phyloP scores from a whole-genome alignment of 2,329 filamentous ascomycete genomes.

The Drechslerella dactyloides region DNA sequence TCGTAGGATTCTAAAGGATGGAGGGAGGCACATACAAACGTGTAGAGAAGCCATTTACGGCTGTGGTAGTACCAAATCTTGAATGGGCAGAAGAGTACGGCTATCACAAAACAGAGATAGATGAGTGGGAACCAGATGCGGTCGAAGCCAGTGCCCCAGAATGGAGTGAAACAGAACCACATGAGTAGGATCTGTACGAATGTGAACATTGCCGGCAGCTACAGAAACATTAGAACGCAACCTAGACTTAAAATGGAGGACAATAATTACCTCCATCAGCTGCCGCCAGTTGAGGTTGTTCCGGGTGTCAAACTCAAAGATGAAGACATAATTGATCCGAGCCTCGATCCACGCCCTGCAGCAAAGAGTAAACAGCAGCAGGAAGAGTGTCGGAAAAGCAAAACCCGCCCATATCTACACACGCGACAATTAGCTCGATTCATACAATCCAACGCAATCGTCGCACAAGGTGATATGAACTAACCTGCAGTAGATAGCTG shows the following conservation, averaged over 20 bases:
- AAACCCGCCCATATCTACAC: slow-evolving; percentile 92
- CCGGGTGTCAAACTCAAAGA: slow-evolving; percentile 92
- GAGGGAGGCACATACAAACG: slow-evolving; percentile 65
- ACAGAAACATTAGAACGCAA: slow-evolving; percentile 3
- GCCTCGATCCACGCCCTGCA: slow-evolving; percentile 81
- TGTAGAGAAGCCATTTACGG: slow-evolving; percentile 84
- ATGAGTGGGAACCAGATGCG: slow-evolving; percentile 86
- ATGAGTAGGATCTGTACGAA: slow-evolving; percentile 79
- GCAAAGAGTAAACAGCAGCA: slow-evolving; percentile 82
- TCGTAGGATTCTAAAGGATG: slow-evolving; percentile 55
- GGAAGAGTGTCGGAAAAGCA: slow-evolving; percentile 80
- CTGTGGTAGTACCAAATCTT: slow-evolving; percentile 76
- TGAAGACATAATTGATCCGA: slow-evolving; percentile 94
- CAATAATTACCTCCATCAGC: slow-evolving; percentile 68
- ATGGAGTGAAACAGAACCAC: slow-evolving; percentile 79
- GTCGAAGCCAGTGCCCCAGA: slow-evolving; percentile 59
- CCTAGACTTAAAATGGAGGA: slow-evolving; percentile 52
- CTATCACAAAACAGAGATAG: slow-evolving; percentile 71
- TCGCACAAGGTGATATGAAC: neutral
- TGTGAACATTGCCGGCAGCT: slow-evolving; percentile 82
- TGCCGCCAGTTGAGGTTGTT: slow-evolving; percentile 89
- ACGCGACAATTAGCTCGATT: neutral
- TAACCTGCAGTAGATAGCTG: slow-evolving; percentile 57
- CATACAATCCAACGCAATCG: neutral
- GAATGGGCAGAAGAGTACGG: slow-evolving; percentile 77